Conservation (phyloP, 2,329 filamentous ascomycete species). For the Clonostachys solani region DNA sequence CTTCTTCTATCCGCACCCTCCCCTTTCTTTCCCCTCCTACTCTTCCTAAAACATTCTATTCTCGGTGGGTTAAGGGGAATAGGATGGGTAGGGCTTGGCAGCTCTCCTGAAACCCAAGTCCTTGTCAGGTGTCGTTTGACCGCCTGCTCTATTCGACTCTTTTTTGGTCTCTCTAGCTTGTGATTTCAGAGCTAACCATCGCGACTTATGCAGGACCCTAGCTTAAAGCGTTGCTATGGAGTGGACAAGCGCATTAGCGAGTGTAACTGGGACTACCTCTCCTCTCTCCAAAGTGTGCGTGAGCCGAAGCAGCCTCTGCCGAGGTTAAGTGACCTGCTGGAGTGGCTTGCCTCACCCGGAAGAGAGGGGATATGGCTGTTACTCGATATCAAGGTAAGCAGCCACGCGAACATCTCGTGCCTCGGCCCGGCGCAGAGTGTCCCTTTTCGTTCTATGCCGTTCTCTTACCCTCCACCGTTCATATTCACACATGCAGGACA, state of each 20-base stretch:
- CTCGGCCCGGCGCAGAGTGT: too few relatives aligned
- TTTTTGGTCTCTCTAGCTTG: too few relatives aligned
- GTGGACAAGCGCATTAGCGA: conserved; percentile 68
- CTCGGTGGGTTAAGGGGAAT: too few relatives aligned
- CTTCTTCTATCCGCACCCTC: not conserved
- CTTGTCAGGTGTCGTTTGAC: not conserved
- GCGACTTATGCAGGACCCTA: conserved; percentile 53
- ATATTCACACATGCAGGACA: too few relatives aligned
- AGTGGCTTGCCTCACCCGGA: conserved; percentile 62
- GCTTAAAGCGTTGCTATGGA: conserved; percentile 78
- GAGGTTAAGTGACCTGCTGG: conserved; percentile 67
- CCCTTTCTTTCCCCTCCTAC: not conserved
- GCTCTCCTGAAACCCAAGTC: not conserved
- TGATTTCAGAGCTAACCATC: not conserved
- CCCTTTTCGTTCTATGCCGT: too few relatives aligned
- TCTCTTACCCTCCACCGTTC: too few relatives aligned
- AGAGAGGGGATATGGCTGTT: conserved; percentile 72
- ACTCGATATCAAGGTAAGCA: conserved; percentile 77
- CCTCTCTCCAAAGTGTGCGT: conserved; percentile 60
- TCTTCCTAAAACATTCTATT: not conserved
- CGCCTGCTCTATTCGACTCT: not conserved
- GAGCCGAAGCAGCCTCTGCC: conserved; percentile 71
- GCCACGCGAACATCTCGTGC: too few relatives aligned
- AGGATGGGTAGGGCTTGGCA: too few relatives aligned
- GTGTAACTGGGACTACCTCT: conserved; percentile 71